Base-by-base conservation (phyloP, 371 early-diverging fungal species). In the Mortierella sp. region DNA sequence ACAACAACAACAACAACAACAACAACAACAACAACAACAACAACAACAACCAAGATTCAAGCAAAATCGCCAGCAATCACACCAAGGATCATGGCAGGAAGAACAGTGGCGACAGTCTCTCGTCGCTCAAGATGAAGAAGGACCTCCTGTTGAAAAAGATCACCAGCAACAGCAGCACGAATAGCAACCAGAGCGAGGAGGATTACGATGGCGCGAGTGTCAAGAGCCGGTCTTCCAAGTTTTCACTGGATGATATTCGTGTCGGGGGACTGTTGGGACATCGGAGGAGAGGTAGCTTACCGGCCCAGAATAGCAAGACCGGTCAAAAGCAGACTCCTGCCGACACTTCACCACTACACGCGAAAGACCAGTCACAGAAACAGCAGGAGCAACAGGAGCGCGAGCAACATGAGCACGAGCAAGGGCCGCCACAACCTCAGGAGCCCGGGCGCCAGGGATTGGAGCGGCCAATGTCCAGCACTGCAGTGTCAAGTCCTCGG, bases 111-210 rank as follows among this genome's bases (percentile, higher is more conserved):
- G 84, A 84, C 69, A 59, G 78, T 26, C 69, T 84, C 46, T 21
- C 78, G 57, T 69, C 69, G 10, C 24, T 77, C 11, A 77, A 76
- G 67, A 54, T 57, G 55, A 84, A 84, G 71, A 78, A 75, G 59
- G 84, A 84, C 70, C 0, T 64, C 28, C 26, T 84, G 21, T 24
- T 84, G 76, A 84, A 77, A 53, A 82, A 78, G 73, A 77, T 82
- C 24, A 64, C 78, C 11, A 74, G 70, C 46, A 67, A 44, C 55
- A 53, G 71, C 46, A 76, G 76, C 37, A 34, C 37, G 21, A 51
- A 16, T 28, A 73, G 34, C 70, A 64, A 14, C 43, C 70, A 28
- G 26, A 53, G 53, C 34, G 51, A 51, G 14, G 54, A 61, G 8
- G 64, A 48, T 4, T 37, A 37, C 21, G 57, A 53, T 37, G 69